Base-by-base conservation (phyloP, 2,329 filamentous ascomycete species). In the Microcera coccophila region DNA sequence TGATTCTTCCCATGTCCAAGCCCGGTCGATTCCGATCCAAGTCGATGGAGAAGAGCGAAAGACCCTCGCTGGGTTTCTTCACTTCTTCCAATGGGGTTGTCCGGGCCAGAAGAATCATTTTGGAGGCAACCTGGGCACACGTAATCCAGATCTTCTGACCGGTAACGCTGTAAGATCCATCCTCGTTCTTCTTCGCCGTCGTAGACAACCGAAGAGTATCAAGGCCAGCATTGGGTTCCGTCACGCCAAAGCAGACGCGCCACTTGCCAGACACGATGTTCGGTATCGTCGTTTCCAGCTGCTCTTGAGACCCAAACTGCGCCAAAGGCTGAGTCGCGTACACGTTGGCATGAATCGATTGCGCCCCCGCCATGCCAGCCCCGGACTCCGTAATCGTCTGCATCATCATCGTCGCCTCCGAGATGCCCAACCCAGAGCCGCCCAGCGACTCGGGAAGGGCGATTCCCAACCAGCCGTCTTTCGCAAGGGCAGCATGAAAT, bases 131-230 rank as follows among this genome's bases (percentile, higher is more conserved):
- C 61, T 94, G 87, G 0, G 88, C 88, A 40, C 81, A 90, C 0
- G 87, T 87, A 41, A 93, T 94, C 88, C 88, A 94, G 41, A 91
- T 90, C 68, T 94, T 94, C 61, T 91, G 86, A 0, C 88, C 87
- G 0, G 79, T 79, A 10, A 94, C 74, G 1, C 67, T 71, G 60
- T 90, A 94, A 4, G 70, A 74, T 12, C 77, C 78, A 16, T 80
- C 76, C 3, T 48, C 42, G 28, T 62, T 57, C 51, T 74, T 77
- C 21, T 64, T 74, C 1, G 87, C 87, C 5, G 68, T 66, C 0
- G 87, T 91, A 29, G 73, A 74, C 3, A 94, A 69, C 32, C 82
- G 78, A 10, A 90, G 69, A 0, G 87, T 94, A 45, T 94, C 84
- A 1, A 94, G 76, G 0, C 88, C 87, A 0, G 85, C 82, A 50